Conservation (phyloP, 1,139 yeast genomes). For the Hyphopichia burtonii region DNA sequence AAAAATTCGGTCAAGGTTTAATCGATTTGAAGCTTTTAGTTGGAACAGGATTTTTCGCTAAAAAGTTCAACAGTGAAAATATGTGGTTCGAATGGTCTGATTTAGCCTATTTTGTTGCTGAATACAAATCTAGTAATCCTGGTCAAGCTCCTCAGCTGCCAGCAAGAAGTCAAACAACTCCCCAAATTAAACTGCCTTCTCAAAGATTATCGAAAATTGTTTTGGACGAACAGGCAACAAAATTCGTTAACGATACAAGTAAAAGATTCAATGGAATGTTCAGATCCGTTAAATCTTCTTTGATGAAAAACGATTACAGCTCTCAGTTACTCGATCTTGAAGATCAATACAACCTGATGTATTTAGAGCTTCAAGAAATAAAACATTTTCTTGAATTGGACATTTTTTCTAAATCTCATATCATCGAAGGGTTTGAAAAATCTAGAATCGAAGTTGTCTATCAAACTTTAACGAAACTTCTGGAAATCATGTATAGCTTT, state of each 20-base stretch:
- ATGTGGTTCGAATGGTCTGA: conserved; percentile 53
- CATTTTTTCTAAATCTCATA: conserved; percentile 19
- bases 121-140: conserved; percentile 8
- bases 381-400: conserved; percentile 33
- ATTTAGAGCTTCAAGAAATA: conserved; percentile 30
- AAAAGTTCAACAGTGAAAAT: conserved; percentile 42
- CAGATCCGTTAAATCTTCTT: conserved; percentile 26
- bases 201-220: conserved; percentile 6
- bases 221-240: conserved; percentile 18
- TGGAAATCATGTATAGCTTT: conserved; percentile 32
- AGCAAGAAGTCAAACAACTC: background rate
- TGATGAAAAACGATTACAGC: conserved; percentile 31
- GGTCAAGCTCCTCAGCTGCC: conserved; percentile 1
- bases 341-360: conserved; percentile 30
- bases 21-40: conserved; percentile 35
- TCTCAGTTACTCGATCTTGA: conserved; percentile 31
- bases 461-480: conserved; percentile 33
- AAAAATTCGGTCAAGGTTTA: conserved; percentile 43
- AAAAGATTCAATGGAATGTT: conserved; percentile 33
- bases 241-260: conserved; percentile 27
- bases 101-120: conserved; percentile 23
- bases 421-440: conserved; percentile 37
- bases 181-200: conserved; percentile 1
- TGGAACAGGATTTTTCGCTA: conserved; percentile 33
- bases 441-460: conserved; percentile 35